Conservation (phyloP, 805 yeast species). For the Candida montana region DNA sequence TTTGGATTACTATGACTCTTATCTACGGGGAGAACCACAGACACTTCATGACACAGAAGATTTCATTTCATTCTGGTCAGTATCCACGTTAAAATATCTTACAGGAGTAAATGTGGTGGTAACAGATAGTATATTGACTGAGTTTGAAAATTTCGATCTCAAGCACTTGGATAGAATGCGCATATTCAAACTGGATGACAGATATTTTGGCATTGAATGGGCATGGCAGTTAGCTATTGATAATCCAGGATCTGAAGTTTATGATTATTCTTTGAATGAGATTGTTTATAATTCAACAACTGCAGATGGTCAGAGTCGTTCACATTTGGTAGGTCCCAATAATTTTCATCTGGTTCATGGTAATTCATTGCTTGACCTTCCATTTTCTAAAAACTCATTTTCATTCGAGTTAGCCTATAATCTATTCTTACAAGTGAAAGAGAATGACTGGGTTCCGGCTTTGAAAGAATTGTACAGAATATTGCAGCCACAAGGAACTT, state of each 20-base stretch:
- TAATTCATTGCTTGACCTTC: slow-evolving; percentile 13
- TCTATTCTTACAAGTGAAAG: slow-evolving; percentile 15
- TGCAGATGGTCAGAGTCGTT: background rate
- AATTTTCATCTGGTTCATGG: slow-evolving; percentile 21
- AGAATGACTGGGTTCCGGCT: slow-evolving; percentile 20
- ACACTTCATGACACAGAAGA: slow-evolving; percentile 9
- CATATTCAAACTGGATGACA: slow-evolving; percentile 12
- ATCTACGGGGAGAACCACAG: slow-evolving; percentile 5
- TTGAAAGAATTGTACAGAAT: slow-evolving; percentile 18
- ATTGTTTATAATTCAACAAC: slow-evolving; percentile 11
- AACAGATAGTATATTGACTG: slow-evolving; percentile 12
- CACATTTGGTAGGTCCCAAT: slow-evolving; percentile 17
- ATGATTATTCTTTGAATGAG: slow-evolving; percentile 16
- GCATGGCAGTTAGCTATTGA: slow-evolving; percentile 25
- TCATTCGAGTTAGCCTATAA: slow-evolving; percentile 18
- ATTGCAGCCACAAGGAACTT: slow-evolving; percentile 15
- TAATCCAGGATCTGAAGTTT: slow-evolving; percentile 17
- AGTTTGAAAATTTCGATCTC: slow-evolving; percentile 18
- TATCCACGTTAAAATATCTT: slow-evolving; percentile 19
- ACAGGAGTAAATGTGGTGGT: slow-evolving; percentile 15
- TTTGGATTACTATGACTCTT: slow-evolving; percentile 17
- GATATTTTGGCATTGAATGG: slow-evolving; percentile 17
- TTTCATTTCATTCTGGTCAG: slow-evolving; percentile 17
- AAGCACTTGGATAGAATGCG: slow-evolving; percentile 14
- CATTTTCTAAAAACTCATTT: slow-evolving; percentile 18